Conservation (phyloP, 768 basidiomycete genomes). For the Termitomyces sp. region DNA sequence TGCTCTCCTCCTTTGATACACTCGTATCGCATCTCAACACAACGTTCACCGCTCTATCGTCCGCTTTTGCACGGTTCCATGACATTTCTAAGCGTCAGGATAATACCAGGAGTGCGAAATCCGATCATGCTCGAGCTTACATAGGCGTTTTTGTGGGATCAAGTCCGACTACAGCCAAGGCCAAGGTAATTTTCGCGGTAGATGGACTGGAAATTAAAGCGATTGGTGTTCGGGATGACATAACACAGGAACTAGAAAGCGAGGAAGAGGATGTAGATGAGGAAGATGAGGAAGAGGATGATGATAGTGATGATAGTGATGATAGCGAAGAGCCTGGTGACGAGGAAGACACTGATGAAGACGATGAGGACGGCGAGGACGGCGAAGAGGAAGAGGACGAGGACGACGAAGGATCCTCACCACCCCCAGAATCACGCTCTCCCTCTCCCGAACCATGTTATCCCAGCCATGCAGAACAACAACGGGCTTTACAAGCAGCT, state of each 20-base stretch:
- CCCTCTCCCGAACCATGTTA: slow-evolving; percentile 1
- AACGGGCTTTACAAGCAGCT: slow-evolving; percentile 21
- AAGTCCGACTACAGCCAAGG: slow-evolving; percentile 52
- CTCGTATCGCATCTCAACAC: slow-evolving; percentile 69
- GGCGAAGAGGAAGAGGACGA: not conserved
- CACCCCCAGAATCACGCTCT: slow-evolving; percentile 7
- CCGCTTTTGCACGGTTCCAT: slow-evolving; percentile 44
- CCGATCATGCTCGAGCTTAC: slow-evolving; percentile 32
- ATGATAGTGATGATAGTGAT: slow-evolving; percentile 8
- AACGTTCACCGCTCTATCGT: slow-evolving; percentile 68
- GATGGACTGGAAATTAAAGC: slow-evolving; percentile 54
- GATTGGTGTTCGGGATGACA: slow-evolving; percentile 30
- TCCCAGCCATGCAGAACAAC: slow-evolving; percentile 17
- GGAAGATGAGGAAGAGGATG: slow-evolving; percentile 13
- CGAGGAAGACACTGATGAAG: slow-evolving; percentile 15
- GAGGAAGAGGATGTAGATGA: slow-evolving; percentile 12
- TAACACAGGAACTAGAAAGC: slow-evolving; percentile 19
- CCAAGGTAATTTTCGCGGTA: slow-evolving; percentile 55
- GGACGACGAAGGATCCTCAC: not conserved
- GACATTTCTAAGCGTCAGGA: not conserved
- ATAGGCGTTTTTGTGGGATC: slow-evolving; percentile 65
- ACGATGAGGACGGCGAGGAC: not conserved
- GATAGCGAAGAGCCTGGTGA: slow-evolving; percentile 11
- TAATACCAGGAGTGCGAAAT: not conserved
- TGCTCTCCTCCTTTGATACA: slow-evolving; percentile 63